Conservation (phyloP, 2,329 filamentous ascomycete genomes). For the Colletotrichum eleusines region DNA sequence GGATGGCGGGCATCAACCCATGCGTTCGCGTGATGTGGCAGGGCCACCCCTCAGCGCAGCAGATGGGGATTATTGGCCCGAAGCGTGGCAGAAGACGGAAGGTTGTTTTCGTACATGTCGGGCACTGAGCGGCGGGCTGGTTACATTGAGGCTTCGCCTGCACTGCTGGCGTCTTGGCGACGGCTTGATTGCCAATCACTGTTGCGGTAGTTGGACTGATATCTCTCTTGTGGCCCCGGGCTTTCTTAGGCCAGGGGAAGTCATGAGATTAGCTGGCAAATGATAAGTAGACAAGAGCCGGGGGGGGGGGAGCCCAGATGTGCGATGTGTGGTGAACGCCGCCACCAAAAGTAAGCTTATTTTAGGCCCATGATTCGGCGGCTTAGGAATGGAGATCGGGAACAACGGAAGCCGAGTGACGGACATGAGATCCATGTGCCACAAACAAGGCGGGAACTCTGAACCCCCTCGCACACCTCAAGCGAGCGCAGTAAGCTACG, state of each 20-base stretch:
- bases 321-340: background rate
- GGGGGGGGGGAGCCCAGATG: background rate
- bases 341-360: slow-evolving; percentile 25
- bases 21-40: slow-evolving; percentile 25
- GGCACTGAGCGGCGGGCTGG: slow-evolving; percentile 6
- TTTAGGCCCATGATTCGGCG: background rate
- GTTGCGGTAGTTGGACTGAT: slow-evolving; percentile 11
- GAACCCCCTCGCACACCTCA: background rate
- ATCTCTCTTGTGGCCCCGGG: background rate
- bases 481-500: slow-evolving; percentile 1
- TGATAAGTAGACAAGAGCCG: background rate
- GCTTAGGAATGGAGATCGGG: background rate
- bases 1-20: slow-evolving; percentile 8
- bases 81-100: slow-evolving; percentile 31
- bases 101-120: slow-evolving; percentile 26
- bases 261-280: background rate
- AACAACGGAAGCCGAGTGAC: background rate
- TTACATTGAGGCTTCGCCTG: slow-evolving; percentile 25
- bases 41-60: background rate
- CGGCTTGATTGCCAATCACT: background rate
- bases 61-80: slow-evolving; percentile 11
- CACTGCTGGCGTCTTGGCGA: slow-evolving; percentile 36
- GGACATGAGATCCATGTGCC: background rate
- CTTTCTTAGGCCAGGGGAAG: background rate
- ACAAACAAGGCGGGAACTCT: background rate